phyloP scores from a whole-genome alignment of 257 asterid species.

The Solanum pimpinellifolium region DNA sequence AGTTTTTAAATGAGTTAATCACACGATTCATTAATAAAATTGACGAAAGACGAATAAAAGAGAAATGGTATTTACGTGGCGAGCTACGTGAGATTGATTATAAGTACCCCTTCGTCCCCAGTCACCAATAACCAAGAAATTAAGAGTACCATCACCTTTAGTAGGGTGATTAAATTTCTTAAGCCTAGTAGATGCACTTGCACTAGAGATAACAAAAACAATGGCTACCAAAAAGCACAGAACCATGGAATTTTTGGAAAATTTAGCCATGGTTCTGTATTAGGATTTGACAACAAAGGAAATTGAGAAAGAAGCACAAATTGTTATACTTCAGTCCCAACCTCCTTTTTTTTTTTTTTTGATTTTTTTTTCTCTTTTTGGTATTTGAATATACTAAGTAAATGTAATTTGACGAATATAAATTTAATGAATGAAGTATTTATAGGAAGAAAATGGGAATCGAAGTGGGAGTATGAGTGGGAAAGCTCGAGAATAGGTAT shows the following conservation, averaged over 20 bases:
- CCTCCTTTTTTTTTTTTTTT: neutral
- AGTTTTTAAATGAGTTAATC: neutral
- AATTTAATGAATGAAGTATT: neutral
- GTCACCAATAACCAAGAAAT: slow-evolving; percentile 82
- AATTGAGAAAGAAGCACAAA: neutral
- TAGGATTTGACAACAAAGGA: neutral
- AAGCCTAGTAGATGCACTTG: slow-evolving; percentile 17
- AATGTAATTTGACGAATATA: neutral
- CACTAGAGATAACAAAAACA: neutral
- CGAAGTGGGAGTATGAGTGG: neutral
- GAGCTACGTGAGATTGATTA: slow-evolving; percentile 79
- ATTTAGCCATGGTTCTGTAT: slow-evolving; percentile 36
- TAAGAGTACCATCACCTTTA: slow-evolving; percentile 41
- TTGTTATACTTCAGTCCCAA: neutral
- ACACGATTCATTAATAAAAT: neutral
- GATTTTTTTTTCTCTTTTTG: neutral
- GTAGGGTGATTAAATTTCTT: slow-evolving; percentile 48
- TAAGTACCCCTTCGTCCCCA: slow-evolving; percentile 87
- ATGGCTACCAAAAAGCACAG: slow-evolving; percentile 25
- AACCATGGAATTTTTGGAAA: slow-evolving; percentile 33
- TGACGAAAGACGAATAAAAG: neutral
- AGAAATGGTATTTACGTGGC: slow-evolving; percentile 24
- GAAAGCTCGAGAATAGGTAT: neutral
- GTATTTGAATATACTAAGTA: neutral
- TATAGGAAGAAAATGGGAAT: neutral